Base-by-base conservation (phyloP, 2,329 filamentous ascomycete genomes). In the Alternaria postmessia region DNA sequence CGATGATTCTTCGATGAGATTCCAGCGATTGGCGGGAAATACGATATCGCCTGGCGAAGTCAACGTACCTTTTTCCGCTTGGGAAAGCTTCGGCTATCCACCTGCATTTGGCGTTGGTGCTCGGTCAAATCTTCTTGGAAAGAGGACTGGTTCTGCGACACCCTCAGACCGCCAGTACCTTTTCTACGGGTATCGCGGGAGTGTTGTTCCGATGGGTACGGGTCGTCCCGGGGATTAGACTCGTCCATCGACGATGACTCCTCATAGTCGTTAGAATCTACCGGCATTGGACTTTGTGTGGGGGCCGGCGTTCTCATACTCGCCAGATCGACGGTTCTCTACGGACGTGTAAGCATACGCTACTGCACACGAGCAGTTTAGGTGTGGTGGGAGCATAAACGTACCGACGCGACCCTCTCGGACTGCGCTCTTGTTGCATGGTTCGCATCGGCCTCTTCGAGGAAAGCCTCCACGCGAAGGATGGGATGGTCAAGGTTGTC, bases 91-190 rank as follows among this genome's bases (percentile, higher is more conserved):
- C 71, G 61, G 24, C 65, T 65, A 44, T 76, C 74, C 39, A 70
- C 68, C 36, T 74, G 72, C 68, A 78, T 75, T 41, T 74, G 71
- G 6, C 74, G 68, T 51, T 76, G 74, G 51, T 74, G 68, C 52
- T 76, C 74, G 38, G 63, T 75, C 22, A 65, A 58, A 30, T 76
- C 73, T 43, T 76, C 73, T 46, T 68, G 66, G 9, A 74, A 57
- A 5, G 47, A 70, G 9, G 58, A 52, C 28, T 70, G 66, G 8
- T 53, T 64, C 34, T 72, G 72, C 41, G 72, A 67, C 5, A 76
- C 69, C 20, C 73, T 64, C 46, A 76, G 47, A 9, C 72, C 72
- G 20, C 73, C 70, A 8, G 63, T 72, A 6, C 72, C 72, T 64
- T 71, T 75, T 26, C 72, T 67, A 28, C 63, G 67, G 28, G 60